Evolutionary conservation across 2,329 filamentous ascomycete genomes (phyloP).

Genomic region (Canariomyces notabilis): DNA sequence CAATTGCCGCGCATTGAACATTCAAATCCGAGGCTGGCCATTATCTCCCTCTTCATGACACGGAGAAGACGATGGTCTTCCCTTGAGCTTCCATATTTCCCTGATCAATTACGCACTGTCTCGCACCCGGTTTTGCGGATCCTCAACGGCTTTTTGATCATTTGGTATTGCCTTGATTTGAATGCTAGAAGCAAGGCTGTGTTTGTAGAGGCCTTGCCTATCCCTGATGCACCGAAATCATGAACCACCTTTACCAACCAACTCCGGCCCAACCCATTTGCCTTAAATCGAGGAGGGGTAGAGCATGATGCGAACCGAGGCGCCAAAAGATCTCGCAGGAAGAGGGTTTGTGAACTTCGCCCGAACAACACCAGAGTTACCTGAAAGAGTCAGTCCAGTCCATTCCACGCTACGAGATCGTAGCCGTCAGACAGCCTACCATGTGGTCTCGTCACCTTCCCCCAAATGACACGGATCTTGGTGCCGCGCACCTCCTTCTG

Average conservation of each 20-base stretch:
- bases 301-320: slow-evolving; percentile 93
- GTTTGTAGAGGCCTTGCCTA: slow-evolving; percentile 49
- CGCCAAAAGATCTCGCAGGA: slow-evolving; percentile 93
- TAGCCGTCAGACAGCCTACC: slow-evolving; percentile 52
- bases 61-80: slow-evolving; percentile 14
- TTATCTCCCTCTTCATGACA: slow-evolving; percentile 22
- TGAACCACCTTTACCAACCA: slow-evolving; percentile 58
- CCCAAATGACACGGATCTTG: slow-evolving; percentile 99
- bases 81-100: slow-evolving; percentile 15
- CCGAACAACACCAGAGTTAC: slow-evolving; percentile 96
- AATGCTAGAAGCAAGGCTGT: slow-evolving; percentile 49
- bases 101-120: slow-evolving; percentile 20
- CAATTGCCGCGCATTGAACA: slow-evolving; percentile 18
- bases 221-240: slow-evolving; percentile 53
- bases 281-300: slow-evolving; percentile 93
- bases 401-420: neutral
- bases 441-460: slow-evolving; percentile 94
- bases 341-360: slow-evolving; percentile 97
- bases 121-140: slow-evolving; percentile 24
- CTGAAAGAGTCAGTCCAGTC: slow-evolving; percentile 38
- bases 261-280: slow-evolving; percentile 46
- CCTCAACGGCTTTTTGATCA: slow-evolving; percentile 27
- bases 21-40: slow-evolving; percentile 22
- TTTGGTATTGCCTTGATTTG: slow-evolving; percentile 44
- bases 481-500: slow-evolving; percentile 92